Conservation (phyloP, 306 rosid genomes). For the Pachyrhizus erosus region DNA sequence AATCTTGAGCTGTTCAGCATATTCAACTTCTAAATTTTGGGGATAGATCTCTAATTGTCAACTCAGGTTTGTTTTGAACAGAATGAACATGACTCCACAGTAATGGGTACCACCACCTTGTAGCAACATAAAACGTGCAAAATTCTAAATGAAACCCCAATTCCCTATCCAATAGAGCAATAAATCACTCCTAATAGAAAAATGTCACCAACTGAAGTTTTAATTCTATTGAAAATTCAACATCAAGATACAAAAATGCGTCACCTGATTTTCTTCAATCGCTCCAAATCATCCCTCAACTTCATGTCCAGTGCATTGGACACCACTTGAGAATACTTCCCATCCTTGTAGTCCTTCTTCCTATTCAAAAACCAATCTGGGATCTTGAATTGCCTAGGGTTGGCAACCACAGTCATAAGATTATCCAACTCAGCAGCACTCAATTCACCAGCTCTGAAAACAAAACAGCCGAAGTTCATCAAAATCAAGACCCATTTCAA, state of each 20-base stretch:
- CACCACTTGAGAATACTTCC: slow-evolving; percentile 6
- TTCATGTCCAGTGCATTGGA: slow-evolving; percentile 14
- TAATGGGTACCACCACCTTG: not conserved
- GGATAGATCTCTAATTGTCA: not conserved
- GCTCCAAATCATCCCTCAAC: slow-evolving; percentile 18
- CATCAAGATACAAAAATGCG: not conserved
- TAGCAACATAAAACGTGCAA: not conserved
- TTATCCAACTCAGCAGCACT: slow-evolving; percentile 3
- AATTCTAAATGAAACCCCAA: not conserved
- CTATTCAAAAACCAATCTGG: slow-evolving; percentile 14
- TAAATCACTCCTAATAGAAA: not conserved
- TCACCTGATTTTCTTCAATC: slow-evolving; percentile 20
- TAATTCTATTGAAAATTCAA: not conserved
- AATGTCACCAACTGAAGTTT: not conserved
- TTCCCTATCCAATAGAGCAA: not conserved
- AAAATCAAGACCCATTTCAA: not conserved
- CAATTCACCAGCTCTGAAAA: slow-evolving; percentile 12
- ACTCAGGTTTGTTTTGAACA: not conserved
- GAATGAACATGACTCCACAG: not conserved
- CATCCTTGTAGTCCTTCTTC: slow-evolving; percentile 21
- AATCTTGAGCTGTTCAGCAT: too few relatives aligned
- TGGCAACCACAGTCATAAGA: slow-evolving; percentile 10
- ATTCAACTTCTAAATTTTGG: not conserved
- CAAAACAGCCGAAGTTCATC: not conserved
- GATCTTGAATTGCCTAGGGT: slow-evolving; percentile 25